Evolutionary conservation across 78 protist species (phyloP), one percentile per base, ranked within the genome.

Genomic region (Dictyostelium purpureum): DNA sequence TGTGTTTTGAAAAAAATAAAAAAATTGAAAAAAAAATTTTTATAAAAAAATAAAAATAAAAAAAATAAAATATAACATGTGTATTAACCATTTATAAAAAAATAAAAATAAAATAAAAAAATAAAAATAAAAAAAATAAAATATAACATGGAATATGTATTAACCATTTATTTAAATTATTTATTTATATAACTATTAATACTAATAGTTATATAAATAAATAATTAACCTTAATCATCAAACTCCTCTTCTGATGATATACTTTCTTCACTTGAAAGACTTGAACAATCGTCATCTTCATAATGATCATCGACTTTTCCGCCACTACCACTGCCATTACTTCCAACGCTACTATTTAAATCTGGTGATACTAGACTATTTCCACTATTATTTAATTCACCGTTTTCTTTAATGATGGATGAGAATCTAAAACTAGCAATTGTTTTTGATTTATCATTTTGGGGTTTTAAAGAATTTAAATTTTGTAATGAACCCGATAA

Each of bases 351-450:
- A 54, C n/a, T 54, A 54, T 54, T 54, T n/a, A 2, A n/a, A 54
- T 54, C n/a, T 66, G 6, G 28, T 66, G 19, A 19, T 66, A 31
- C 26, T 19, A 7, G 2, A 24, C 19, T 56, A 9, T 24, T 56
- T 56, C 28, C 10, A 24, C 2, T 24, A 18, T 56, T 6, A 2
- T 56, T 18, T 10, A 63, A 33, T 12, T 26, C 10, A 57, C 26
- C 33, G 26, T 24, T 57, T 63, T 63, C 71, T 33, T 69, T 69
- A 11, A 69, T 21, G 26, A 35, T 38, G 16, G 26, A 18, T 2
- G 76, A 35, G 24, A 69, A 69, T 42, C 76, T 69, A 69, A 69
- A 69, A 11, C n/a, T 40, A 31, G 76, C 76, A 40, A 69, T 69
- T 19, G 76, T 69, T 35, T 69, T 69, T 7, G 76, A 69, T 69